Conservation (phyloP, 495 filamentous ascomycete genomes). For the Durotheca rogersii region DNA sequence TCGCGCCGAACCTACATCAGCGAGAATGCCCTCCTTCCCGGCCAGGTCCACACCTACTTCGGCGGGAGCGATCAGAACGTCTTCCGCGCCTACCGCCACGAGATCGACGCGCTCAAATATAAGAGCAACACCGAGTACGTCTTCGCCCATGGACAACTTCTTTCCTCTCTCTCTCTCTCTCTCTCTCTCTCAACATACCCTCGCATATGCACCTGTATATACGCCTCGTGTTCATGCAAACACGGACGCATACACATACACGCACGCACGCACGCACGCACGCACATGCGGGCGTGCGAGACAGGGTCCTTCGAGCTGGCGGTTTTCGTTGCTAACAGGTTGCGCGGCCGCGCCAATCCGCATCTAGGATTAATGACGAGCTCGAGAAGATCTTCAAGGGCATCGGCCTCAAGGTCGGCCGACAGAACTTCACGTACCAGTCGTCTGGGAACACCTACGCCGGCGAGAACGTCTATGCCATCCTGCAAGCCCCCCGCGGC, state of each 20-base stretch:
- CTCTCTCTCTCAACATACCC: too few relatives aligned
- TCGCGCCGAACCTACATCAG: constrained; percentile 94
- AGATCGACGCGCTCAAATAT: constrained; percentile 65
- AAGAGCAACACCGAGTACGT: constrained; percentile 53
- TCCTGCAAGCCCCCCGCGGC: constrained; percentile 91
- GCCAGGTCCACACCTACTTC: constrained; percentile 97
- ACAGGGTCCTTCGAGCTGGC: too few relatives aligned
- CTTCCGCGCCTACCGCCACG: constrained; percentile 87
- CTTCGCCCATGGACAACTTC: too few relatives aligned
- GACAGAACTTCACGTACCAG: constrained; percentile 73
- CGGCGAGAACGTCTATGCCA: constrained; percentile 91
- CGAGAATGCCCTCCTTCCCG: constrained; percentile 93
- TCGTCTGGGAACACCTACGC: constrained; percentile 72
- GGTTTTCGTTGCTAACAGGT: constrained; percentile 20
- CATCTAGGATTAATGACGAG: constrained; percentile 61
- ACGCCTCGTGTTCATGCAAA: too few relatives aligned
- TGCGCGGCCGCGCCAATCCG: background rate
- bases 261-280: too few relatives aligned
- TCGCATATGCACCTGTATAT: too few relatives aligned
- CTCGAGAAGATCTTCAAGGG: constrained; percentile 72
- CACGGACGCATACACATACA: too few relatives aligned
- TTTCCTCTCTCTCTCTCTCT: too few relatives aligned
- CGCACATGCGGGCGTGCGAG: too few relatives aligned
- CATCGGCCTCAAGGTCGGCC: constrained; percentile 78
- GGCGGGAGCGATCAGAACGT: constrained; percentile 92